Percentiles rank a stretch among this genome's conserved stretches.
These are phyloP conservation scores for Tagetes patula DNA, from an alignment of 129 eudicot genomes.

Conservation along the genomic window DNA sequence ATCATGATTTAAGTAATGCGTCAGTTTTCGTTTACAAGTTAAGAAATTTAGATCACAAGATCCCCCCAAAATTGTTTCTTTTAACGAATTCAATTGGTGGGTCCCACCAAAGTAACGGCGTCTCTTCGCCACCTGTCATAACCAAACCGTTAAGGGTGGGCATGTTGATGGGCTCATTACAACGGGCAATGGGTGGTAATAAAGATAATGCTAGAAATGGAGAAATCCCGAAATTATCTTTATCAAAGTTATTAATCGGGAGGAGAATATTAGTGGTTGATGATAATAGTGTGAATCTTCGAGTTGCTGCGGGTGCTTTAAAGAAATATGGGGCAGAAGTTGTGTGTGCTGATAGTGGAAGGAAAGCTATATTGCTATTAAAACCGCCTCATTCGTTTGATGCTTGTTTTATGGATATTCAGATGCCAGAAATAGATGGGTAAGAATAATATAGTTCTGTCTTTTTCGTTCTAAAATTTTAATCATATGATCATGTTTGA, in stretches of 20 bases:
- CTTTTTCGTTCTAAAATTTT: background rate
- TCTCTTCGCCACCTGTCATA: slow-evolving; percentile 47
- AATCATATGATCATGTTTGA: background rate
- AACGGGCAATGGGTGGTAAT: slow-evolving; percentile 60
- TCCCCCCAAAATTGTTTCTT: slow-evolving; percentile 54
- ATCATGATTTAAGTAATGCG: slow-evolving; percentile 45
- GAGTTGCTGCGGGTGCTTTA: slow-evolving; percentile 89
- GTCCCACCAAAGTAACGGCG: slow-evolving; percentile 13
- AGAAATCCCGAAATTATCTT: slow-evolving; percentile 48
- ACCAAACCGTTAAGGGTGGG: slow-evolving; percentile 84
- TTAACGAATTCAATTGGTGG: slow-evolving; percentile 55
- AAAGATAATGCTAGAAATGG: slow-evolving; percentile 38
- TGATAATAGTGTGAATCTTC: slow-evolving; percentile 76
- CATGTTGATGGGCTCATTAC: slow-evolving; percentile 78
- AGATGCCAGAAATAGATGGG: slow-evolving; percentile 99
- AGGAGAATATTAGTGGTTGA: slow-evolving; percentile 83
- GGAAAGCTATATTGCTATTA: slow-evolving; percentile 59
- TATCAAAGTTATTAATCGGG: slow-evolving; percentile 52
- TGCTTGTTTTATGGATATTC: slow-evolving; percentile 99
- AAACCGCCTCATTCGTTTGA: slow-evolving; percentile 79
- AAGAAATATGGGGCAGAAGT: slow-evolving; percentile 95
- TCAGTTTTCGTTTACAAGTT: slow-evolving; percentile 34
- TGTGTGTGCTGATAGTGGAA: slow-evolving; percentile 84
- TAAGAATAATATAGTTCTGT: slow-evolving; percentile 25
- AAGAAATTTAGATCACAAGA: slow-evolving; percentile 31